phyloP scores from a whole-genome alignment of 148 eudicot species.

The Camellia japonica region DNA sequence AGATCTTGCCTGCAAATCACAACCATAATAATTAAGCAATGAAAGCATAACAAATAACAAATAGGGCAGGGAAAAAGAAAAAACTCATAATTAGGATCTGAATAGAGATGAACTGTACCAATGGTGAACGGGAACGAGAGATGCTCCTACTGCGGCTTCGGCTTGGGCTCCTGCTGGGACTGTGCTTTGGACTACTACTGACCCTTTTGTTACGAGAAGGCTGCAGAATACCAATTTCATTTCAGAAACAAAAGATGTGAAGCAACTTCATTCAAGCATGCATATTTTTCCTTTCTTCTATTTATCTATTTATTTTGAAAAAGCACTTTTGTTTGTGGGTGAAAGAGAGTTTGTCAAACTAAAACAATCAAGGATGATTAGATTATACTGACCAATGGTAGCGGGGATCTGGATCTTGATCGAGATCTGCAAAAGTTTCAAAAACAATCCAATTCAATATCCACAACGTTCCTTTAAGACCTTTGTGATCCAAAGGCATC shows the following conservation, averaged over 20 bases:
- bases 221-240: slow-evolving; percentile 16
- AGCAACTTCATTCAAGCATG: not conserved
- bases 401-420: slow-evolving; percentile 45
- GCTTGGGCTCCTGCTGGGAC: slow-evolving; percentile 25
- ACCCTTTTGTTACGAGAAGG: slow-evolving; percentile 7
- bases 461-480: not conserved
- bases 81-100: not conserved
- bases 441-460: slow-evolving; percentile 12
- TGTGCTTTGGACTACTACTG: not conserved
- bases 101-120: not conserved
- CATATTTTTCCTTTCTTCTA: not conserved
- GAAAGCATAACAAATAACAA: not conserved
- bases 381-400: slow-evolving; percentile 20
- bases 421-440: slow-evolving; percentile 47
- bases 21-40: not conserved
- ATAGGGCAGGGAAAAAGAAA: not conserved
- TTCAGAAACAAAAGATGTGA: not conserved
- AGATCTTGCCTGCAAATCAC: slow-evolving; percentile 40
- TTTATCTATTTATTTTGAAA: not conserved
- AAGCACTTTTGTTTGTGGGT: no score
- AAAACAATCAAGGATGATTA: not conserved
- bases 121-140: slow-evolving; percentile 31
- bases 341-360: no score
- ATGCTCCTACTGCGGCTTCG: slow-evolving; percentile 15
- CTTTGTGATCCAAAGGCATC: slow-evolving; percentile 10